A percentile compares a stretch with the other conserved stretches of the same genome.
Conservation (phyloP, 495 filamentous ascomycete genomes). For the Thermochaetoides thermophila region DNA sequence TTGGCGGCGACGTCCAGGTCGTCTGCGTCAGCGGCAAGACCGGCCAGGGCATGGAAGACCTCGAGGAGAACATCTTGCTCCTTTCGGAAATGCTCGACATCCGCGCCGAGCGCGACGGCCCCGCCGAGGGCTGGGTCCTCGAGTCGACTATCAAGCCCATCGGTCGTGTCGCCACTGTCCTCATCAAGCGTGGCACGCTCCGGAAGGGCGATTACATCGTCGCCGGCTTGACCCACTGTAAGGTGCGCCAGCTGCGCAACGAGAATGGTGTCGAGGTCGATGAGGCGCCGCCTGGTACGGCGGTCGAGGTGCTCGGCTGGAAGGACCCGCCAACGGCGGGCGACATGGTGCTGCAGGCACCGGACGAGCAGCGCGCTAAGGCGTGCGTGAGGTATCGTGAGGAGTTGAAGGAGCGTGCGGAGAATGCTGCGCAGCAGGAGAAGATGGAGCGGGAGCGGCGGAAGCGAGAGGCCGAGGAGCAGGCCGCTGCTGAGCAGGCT, state of each 20-base stretch:
- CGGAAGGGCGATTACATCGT: conserved; percentile 70
- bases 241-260: conserved; percentile 67
- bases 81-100: conserved; percentile 83
- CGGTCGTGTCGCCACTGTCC: conserved; percentile 76
- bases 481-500: conserved; percentile 23
- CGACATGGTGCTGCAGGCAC: conserved; percentile 71
- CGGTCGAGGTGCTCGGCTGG: conserved; percentile 91
- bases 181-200: conserved; percentile 78
- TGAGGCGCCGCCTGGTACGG: conserved; percentile 73
- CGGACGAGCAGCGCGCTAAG: conserved; percentile 64
- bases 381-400: conserved; percentile 62
- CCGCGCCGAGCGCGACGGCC: conserved; percentile 60
- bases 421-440: conserved; percentile 21
- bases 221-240: conserved; percentile 72
- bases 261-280: conserved; percentile 61
- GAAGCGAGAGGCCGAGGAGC: conserved; percentile 1
- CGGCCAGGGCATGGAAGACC: conserved; percentile 75
- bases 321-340: conserved; percentile 81
- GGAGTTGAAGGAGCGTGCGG: conserved; percentile 31
- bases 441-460: conserved; percentile 27
- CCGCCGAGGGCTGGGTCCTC: conserved; percentile 84
- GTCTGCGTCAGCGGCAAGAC: conserved; percentile 88
- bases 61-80: conserved; percentile 77
- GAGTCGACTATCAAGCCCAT: conserved; percentile 82
- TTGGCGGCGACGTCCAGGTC: conserved; percentile 85